Base-by-base conservation (phyloP, 306 rosid species). In the Macrotyloma uniflorum region DNA sequence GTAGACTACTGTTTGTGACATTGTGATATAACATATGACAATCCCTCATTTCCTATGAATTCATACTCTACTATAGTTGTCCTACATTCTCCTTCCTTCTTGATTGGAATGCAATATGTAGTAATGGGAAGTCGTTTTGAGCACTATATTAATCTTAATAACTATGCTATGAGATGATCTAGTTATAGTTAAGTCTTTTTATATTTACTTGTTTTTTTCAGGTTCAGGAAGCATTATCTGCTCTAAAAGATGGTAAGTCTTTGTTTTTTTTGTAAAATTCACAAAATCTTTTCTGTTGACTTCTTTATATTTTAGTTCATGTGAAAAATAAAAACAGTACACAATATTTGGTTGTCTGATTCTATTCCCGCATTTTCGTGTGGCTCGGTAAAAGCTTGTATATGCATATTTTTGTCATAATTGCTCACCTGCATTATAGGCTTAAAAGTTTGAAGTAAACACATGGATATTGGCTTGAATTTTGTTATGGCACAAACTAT, bases 211-310 rank as follows among this genome's bases (percentile, higher is more conserved):
- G 3, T 55, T 55, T 72, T 73, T 42, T 85, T 79, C 94, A 93
- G 98, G 90, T 80, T 68, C 86, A 67, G 79, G 93, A 89, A 35
- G 85, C 87, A 7, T 65, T 84, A 10, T 85, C 96, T 75, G 84
- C 89, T 66, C 74, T 93, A 28, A 91, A 89, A 80, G 98, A 93
- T 26, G 96, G 98, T 91, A 82, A 53, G 88, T 28, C 77, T 55
- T 74, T 66, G 38, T 75, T 55, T 59, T 68, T 67, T 72, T 14
- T 5, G 3, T 42, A 42, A 45, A 78, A 43, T 74, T 73, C 64
- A 35, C 36, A 59, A 45, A 75, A 7, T 55, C 35, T n/a, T 46
- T 47, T 78, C 7, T 43, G 64, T 57, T 32, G 35, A 70, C 32
- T 82, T 79, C 53, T 49, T 49, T n/a, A 14, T 74, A 18, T 33